Evolutionary conservation across 2,329 filamentous ascomycete genomes (phyloP).

Genomic region (Nemania sp.): DNA sequence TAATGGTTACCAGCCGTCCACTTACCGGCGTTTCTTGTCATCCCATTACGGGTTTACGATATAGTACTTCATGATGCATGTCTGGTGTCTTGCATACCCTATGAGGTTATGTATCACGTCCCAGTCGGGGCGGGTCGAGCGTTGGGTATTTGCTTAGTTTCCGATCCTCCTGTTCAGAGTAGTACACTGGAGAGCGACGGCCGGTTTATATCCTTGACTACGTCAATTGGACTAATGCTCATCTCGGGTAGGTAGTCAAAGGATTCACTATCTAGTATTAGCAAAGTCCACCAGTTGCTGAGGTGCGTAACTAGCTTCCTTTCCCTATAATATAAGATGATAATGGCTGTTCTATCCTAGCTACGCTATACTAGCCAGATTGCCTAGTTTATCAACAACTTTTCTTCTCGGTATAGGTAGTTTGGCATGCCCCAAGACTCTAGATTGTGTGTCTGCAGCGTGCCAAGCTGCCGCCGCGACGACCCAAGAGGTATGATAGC

Average conservation of each 20-base stretch:
- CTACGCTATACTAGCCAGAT: background rate
- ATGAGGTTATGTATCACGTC: slow-evolving; percentile 6
- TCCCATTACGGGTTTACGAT: background rate
- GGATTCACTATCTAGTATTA: slow-evolving; percentile 19
- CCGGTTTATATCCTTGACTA: slow-evolving; percentile 12
- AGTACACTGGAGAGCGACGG: background rate
- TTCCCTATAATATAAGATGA: slow-evolving; percentile 1
- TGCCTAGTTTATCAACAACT: background rate
- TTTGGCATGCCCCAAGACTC: background rate
- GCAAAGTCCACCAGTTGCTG: slow-evolving; percentile 7
- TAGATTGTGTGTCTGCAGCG: background rate
- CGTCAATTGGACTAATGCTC: slow-evolving; percentile 4
- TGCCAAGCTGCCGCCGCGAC: background rate
- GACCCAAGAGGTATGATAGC: background rate
- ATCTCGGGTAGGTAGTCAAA: slow-evolving; percentile 15
- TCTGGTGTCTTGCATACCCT: slow-evolving; percentile 23
- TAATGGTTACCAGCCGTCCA: slow-evolving; percentile 1
- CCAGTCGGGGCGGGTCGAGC: slow-evolving; percentile 7
- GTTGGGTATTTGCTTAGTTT: background rate
- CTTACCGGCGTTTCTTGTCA: slow-evolving; percentile 1
- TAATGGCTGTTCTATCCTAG: background rate
- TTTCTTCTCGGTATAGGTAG: background rate
- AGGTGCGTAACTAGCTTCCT: slow-evolving; percentile 1
- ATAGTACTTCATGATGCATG: background rate
- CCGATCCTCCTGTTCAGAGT: background rate